These are phyloP conservation scores for Blastobotrys serpentis DNA, from an alignment of 1,139 yeast genomes.

Conservation along the genomic window DNA sequence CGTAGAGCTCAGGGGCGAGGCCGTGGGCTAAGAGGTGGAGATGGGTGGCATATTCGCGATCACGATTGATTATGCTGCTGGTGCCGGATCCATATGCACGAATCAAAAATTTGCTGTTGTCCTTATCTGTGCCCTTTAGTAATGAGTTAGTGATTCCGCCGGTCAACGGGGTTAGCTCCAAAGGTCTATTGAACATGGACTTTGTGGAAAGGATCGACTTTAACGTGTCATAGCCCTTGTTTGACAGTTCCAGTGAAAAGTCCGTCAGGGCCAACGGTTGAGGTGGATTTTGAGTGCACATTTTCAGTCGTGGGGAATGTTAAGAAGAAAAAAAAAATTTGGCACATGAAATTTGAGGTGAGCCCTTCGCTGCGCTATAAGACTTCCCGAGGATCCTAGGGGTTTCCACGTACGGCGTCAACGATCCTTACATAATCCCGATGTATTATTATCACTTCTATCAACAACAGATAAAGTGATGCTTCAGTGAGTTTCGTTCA, in stretches of 20 bases:
- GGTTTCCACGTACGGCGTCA: neutral
- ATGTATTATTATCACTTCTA: neutral
- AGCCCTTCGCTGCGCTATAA: neutral
- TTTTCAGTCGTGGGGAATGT: neutral
- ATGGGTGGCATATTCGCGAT: slow-evolving; percentile 73
- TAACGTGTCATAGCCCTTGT: slow-evolving; percentile 14
- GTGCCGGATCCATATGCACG: slow-evolving; percentile 80
- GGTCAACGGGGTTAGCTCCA: slow-evolving; percentile 46
- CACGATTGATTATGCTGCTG: slow-evolving; percentile 68
- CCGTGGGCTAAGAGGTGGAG: slow-evolving; percentile 57
- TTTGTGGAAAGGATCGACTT: slow-evolving; percentile 10
- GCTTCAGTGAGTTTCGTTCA: too few relatives aligned
- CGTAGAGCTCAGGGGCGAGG: slow-evolving; percentile 69
- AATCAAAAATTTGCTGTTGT: slow-evolving; percentile 48
- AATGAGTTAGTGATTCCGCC: slow-evolving; percentile 84
- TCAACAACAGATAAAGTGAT: too few relatives aligned
- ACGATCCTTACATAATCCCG: slow-evolving; percentile 1
- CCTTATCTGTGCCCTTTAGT: slow-evolving; percentile 45
- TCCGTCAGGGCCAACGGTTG: slow-evolving; percentile 7
- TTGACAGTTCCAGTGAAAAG: slow-evolving; percentile 14
- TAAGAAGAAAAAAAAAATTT: slow-evolving; percentile 3
- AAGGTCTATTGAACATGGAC: slow-evolving; percentile 11
- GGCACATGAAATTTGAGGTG: slow-evolving; percentile 4
- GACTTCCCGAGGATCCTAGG: neutral
- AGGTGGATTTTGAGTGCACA: slow-evolving; percentile 3